Base-by-base conservation (phyloP, 306 rosid genomes). In the Gastrolobium bilobum region DNA sequence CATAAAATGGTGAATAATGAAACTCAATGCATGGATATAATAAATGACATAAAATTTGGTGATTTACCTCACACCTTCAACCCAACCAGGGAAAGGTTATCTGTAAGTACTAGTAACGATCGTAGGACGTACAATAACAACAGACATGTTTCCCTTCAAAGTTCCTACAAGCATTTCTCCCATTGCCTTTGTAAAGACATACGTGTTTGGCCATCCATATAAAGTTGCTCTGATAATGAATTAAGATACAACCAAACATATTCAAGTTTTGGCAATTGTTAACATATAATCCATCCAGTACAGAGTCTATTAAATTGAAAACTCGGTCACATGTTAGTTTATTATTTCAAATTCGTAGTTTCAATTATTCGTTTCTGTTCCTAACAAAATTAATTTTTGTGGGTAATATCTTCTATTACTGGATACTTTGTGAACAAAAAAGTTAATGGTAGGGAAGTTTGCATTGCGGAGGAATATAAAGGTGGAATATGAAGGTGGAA, bases 71-170 rank as follows among this genome's bases (percentile, higher is more conserved):
- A 87, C 10, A 20, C 98, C 97, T 86, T 94, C 98, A 0, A 90
- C 65, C 97, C 96, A 94, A 40, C 98, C 98, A 0, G 98, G 89
- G 61, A 94, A 94, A 4, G 98, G 98, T 77, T 94, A 96, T 85
- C 5, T 91, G 70, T 52, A 87, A 76, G 98, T 94, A 43, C 98
- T 87, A 13, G 89, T 84, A 34, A 94, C 9, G 5, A 91, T 87
- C 0, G 96, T 87, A 2, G 97, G 97, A 52, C 98, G 91, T 6
- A 91, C 7, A 59, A 86, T 86, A 29, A 86, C 88, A 13, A 89
- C 81, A 3, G 88, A 71, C 47, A 83, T 10, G 10, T 86, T 66
- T 47, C 42, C 91, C 62, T 90, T 90, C 0, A 15, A 14, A 0
- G 86, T 73, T 68, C 52, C 91, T 4, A 91, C 7, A 2, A 86